Percentiles rank a stretch among this genome's conserved stretches.
phyloP scores from a whole-genome alignment of 257 asterid species.

The Cruciata laevipes region DNA sequence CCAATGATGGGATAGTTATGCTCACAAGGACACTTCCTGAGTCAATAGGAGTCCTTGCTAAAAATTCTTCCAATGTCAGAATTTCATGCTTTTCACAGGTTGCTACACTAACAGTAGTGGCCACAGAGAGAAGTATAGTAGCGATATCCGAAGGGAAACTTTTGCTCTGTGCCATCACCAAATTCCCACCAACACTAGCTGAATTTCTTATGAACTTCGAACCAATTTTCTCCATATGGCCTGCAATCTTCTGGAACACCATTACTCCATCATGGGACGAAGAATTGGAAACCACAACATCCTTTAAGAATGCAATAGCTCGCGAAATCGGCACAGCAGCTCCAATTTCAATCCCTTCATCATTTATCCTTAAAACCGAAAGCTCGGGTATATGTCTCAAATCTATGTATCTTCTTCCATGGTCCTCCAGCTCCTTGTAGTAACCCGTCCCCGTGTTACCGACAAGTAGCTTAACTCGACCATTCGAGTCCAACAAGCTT shows the following conservation, averaged over 20 bases:
- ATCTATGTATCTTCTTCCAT: constrained; percentile 38
- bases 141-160: constrained; percentile 62
- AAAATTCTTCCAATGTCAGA: constrained; percentile 44
- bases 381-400: constrained; percentile 48
- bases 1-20: constrained; percentile 39
- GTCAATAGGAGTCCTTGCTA: constrained; percentile 39
- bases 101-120: constrained; percentile 37
- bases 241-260: constrained; percentile 39
- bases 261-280: constrained; percentile 18
- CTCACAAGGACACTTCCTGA: constrained; percentile 38
- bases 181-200: constrained; percentile 63
- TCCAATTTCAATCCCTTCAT: constrained; percentile 49
- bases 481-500: constrained; percentile 29
- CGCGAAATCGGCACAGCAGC: constrained; percentile 50
- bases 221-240: constrained; percentile 61
- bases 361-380: constrained; percentile 30
- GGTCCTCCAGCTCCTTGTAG: constrained; percentile 39
- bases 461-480: constrained; percentile 39
- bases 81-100: constrained; percentile 25
- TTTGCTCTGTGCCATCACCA: constrained; percentile 63
- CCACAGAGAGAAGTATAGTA: constrained; percentile 48
- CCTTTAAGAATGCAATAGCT: constrained; percentile 35
- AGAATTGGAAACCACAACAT: constrained; percentile 10
- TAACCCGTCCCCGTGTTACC: constrained; percentile 63
- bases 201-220: constrained; percentile 50